Percentiles rank a stretch among this genome's conserved stretches.
phyloP scores from a whole-genome alignment of 106 monocot genomes.

The Dactylorhiza incarnata region DNA sequence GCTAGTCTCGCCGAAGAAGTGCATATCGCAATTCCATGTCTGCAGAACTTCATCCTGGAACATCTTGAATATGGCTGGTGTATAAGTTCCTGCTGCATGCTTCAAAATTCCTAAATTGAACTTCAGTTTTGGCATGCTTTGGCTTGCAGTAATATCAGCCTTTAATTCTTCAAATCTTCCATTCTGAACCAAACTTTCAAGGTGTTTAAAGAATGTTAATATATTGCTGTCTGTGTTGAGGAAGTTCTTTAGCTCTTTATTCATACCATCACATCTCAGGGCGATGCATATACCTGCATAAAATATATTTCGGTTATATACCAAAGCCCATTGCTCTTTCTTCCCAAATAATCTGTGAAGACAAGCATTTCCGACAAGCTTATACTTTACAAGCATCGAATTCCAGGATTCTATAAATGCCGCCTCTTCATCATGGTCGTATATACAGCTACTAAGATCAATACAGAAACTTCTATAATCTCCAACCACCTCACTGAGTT shows the following conservation, averaged over 20 bases:
- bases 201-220: conserved; percentile 2
- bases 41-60: conserved; percentile 17
- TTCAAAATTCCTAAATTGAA: not conserved
- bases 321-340: conserved; percentile 14
- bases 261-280: conserved; percentile 3
- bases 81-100: conserved; percentile 9
- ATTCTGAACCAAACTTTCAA: conserved; percentile 6
- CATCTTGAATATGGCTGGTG: conserved; percentile 10
- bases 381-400: conserved; percentile 6
- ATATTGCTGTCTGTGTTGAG: not conserved
- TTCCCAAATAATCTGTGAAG: conserved; percentile 6
- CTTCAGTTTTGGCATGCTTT: conserved; percentile 2
- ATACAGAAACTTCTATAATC: not conserved
- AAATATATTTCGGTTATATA: conserved; percentile 7
- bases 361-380: conserved; percentile 9
- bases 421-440: conserved; percentile 6
- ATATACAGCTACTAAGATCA: conserved; percentile 6
- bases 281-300: conserved; percentile 6
- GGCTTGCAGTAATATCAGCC: not conserved
- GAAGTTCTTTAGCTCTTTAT: conserved; percentile 7
- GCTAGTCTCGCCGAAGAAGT: not conserved
- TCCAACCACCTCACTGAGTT: conserved; percentile 13
- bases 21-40: conserved; percentile 10
- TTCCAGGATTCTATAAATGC: conserved; percentile 8
- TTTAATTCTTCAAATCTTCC: conserved; percentile 10